Base-by-base conservation (phyloP, 306 rosid genomes). In the Ochetophila trinervis region DNA sequence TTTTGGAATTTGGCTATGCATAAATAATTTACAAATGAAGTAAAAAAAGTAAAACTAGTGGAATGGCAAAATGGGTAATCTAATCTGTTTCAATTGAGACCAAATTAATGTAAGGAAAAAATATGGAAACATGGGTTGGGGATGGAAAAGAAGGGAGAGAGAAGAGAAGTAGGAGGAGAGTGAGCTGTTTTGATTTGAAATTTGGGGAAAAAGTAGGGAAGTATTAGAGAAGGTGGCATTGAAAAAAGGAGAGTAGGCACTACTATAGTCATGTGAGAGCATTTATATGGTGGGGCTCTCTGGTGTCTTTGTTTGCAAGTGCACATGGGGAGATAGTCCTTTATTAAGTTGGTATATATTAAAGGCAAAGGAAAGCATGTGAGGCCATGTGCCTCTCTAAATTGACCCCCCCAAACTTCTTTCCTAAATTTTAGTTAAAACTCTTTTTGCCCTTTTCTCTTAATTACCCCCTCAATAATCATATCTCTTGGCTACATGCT, bases 321-420 rank as follows among this genome's bases (percentile, higher is more conserved):
- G 87, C 96, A 86, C 96, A 86, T 88, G 96, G 85, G 85, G 66
- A 57, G 48, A 77, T 76, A 65, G 71, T 72, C 80, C 78, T 23
- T 74, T 74, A 78, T 59, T 64, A 69, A 48, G 62, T 51, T 64
- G 80, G 84, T 75, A 65, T 70, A 69, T 79, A 69, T 60, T 68
- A 57, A 71, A 76, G 79, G 70, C 77, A 75, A 77, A 73, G 63
- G 63, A 45, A 72, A 72, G 62, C 92, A 88, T 84, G 96, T 88
- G 92, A 79, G 13, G 37, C 90, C 96, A 88, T 88, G 96, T 88
- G 96, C 82, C 32, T 40, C 70, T 81, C 79, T 65, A 71, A 79
- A 72, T 79, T 70, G 77, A 74, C 85, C 74, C 24, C 51, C 73
- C 62, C 66, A 66, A 66, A 40, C 23, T 61, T 66, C 66, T 75